Evolutionary conservation across 2,329 filamentous ascomycete genomes (phyloP).

Genomic region (Verticillium zaregamsianum): DNA sequence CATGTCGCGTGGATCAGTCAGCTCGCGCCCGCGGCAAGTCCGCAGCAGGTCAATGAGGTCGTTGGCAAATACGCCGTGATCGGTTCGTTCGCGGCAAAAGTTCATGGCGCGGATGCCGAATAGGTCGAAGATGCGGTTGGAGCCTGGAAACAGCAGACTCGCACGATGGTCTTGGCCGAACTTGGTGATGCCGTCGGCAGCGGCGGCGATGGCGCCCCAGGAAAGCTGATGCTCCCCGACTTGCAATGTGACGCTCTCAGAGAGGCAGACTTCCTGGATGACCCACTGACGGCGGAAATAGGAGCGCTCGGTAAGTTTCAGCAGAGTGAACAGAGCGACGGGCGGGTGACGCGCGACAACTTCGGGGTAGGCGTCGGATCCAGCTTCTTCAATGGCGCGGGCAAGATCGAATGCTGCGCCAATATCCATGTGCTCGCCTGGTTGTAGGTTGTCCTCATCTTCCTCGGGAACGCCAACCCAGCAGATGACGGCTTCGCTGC

Average conservation of each 20-base stretch:
- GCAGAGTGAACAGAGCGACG: background rate
- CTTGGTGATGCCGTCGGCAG: background rate
- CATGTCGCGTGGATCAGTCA: background rate
- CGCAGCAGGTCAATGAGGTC: background rate
- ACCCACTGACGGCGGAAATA: constrained; percentile 22
- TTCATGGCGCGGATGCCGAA: background rate
- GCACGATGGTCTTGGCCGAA: background rate
- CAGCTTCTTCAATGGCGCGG: background rate
- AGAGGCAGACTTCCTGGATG: constrained; percentile 18
- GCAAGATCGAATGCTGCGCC: background rate
- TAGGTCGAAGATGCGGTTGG: background rate
- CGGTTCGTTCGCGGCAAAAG: background rate
- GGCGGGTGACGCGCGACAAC: background rate
- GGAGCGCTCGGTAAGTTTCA: background rate
- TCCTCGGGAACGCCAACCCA: constrained; percentile 19
- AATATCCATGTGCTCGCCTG: background rate
- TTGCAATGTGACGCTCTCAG: background rate
- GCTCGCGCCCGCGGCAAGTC: background rate
- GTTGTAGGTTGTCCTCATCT: constrained; percentile 2
- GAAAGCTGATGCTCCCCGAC: background rate
- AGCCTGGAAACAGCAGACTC: background rate
- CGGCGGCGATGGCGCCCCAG: background rate
- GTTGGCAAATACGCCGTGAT: background rate
- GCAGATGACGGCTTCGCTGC: constrained; percentile 15
- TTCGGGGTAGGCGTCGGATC: background rate